Percentiles rank a stretch among this genome's conserved stretches.
Conservation (phyloP, 305 asterid genomes). For the Lippia alba region DNA sequence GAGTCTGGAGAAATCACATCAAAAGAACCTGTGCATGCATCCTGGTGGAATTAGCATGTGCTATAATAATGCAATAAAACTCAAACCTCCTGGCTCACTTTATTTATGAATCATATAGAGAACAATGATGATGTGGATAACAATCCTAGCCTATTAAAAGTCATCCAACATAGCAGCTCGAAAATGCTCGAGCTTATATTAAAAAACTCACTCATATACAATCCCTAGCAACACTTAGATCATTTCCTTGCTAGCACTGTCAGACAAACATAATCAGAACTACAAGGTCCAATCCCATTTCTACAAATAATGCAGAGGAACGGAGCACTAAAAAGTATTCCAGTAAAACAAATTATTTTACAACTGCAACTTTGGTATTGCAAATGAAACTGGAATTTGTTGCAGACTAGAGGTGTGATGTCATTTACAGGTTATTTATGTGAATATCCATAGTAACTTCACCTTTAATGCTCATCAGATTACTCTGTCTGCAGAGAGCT, state of each 20-base stretch:
- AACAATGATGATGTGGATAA: slow-evolving; percentile 8
- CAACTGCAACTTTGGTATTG: slow-evolving; percentile 10
- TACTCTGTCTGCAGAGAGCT: slow-evolving; percentile 18
- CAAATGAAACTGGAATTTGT: slow-evolving; percentile 15
- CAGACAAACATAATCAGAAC: neutral
- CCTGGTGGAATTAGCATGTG: slow-evolving; percentile 4
- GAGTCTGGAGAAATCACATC: slow-evolving; percentile 30
- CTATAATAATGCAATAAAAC: slow-evolving; percentile 6
- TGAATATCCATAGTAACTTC: neutral
- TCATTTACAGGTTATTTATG: slow-evolving; percentile 1
- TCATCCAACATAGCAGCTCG: neutral
- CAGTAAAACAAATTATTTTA: slow-evolving; percentile 4
- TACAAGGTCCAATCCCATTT: slow-evolving; percentile 1
- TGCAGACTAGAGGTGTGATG: neutral
- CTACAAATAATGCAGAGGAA: neutral
- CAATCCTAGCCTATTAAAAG: neutral
- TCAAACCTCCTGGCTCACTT: neutral
- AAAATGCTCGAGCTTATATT: slow-evolving; percentile 10
- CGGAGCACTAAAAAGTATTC: slow-evolving; percentile 15
- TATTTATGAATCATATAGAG: slow-evolving; percentile 2
- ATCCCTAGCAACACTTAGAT: neutral
- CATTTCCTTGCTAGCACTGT: neutral
- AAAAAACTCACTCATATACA: neutral
- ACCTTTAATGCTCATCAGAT: slow-evolving; percentile 16
- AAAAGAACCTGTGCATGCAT: slow-evolving; percentile 17